Percentiles rank a stretch among this genome's conserved stretches.
Evolutionary conservation across 805 yeast species (phyloP).

Genomic region (Saccharomycopsis sp.): DNA sequence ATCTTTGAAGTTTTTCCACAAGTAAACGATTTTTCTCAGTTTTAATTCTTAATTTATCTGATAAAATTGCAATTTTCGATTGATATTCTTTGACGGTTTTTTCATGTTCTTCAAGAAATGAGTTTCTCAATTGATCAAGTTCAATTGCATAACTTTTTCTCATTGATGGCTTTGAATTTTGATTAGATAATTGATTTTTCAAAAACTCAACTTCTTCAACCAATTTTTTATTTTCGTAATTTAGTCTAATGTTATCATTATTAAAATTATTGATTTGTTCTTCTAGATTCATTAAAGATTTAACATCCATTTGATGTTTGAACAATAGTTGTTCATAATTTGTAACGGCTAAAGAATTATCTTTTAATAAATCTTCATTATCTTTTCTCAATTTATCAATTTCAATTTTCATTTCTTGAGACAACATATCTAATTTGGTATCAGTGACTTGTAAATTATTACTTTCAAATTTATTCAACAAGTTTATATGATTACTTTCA

Average conservation of each 20-base stretch:
- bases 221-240: conserved; percentile 11
- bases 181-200: not conserved
- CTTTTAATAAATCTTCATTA: conserved; percentile 11
- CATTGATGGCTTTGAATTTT: not conserved
- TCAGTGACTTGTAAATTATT: conserved; percentile 42
- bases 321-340: conserved; percentile 9
- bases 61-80: conserved; percentile 1
- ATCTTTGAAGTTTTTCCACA: conserved; percentile 1
- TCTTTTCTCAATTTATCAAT: conserved; percentile 13
- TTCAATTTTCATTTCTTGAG: conserved; percentile 12
- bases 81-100: conserved; percentile 6
- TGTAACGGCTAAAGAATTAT: conserved; percentile 6
- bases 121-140: not conserved
- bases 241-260: conserved; percentile 10
- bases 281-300: conserved; percentile 8
- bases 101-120: conserved; percentile 1
- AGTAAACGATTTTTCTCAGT: conserved; percentile 8
- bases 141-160: not conserved
- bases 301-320: conserved; percentile 5
- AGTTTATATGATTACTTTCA: conserved; percentile 22
- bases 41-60: conserved; percentile 12
- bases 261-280: conserved; percentile 13
- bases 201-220: not conserved
- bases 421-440: conserved; percentile 21
- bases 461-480: conserved; percentile 33